Conservation (phyloP, 305 asterid genomes). For the Plantago lanceolata region DNA sequence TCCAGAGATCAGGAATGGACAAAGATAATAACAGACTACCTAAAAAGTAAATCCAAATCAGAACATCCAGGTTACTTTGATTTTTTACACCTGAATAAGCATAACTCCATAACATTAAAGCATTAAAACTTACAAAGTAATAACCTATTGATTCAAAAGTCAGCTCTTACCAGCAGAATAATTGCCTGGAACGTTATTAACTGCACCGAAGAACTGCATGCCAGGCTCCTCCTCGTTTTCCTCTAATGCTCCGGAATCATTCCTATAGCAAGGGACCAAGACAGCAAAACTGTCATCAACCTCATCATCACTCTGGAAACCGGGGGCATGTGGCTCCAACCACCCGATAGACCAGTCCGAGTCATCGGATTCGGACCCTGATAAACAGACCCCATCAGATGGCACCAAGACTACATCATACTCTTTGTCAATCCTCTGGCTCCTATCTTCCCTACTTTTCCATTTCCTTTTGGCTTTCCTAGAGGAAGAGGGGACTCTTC, state of each 20-base stretch:
- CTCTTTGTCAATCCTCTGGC: slow-evolving; percentile 55
- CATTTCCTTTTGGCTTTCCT: slow-evolving; percentile 69
- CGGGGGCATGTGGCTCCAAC: slow-evolving; percentile 86
- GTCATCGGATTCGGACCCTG: slow-evolving; percentile 85
- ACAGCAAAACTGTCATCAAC: slow-evolving; percentile 79
- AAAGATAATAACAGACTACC: background rate
- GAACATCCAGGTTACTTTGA: background rate
- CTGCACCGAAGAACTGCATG: slow-evolving; percentile 42
- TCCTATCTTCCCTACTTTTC: slow-evolving; percentile 81
- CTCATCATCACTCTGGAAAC: slow-evolving; percentile 70
- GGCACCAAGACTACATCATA: slow-evolving; percentile 81
- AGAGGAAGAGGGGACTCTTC: slow-evolving; percentile 37
- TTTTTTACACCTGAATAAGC: background rate
- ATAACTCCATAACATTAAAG: background rate
- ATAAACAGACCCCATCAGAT: slow-evolving; percentile 76
- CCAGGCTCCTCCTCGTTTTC: slow-evolving; percentile 32
- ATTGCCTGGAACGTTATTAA: slow-evolving; percentile 47
- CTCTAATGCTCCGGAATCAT: slow-evolving; percentile 38
- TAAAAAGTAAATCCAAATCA: background rate
- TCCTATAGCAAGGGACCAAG: slow-evolving; percentile 87
- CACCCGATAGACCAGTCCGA: slow-evolving; percentile 98
- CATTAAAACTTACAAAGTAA: background rate
- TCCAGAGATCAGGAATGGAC: background rate
- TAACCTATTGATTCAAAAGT: slow-evolving; percentile 2
- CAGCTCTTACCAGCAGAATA: slow-evolving; percentile 57